Evolutionary conservation across 2,329 filamentous ascomycete species (phyloP).

Genomic region (Rugonectria rugulosa): DNA sequence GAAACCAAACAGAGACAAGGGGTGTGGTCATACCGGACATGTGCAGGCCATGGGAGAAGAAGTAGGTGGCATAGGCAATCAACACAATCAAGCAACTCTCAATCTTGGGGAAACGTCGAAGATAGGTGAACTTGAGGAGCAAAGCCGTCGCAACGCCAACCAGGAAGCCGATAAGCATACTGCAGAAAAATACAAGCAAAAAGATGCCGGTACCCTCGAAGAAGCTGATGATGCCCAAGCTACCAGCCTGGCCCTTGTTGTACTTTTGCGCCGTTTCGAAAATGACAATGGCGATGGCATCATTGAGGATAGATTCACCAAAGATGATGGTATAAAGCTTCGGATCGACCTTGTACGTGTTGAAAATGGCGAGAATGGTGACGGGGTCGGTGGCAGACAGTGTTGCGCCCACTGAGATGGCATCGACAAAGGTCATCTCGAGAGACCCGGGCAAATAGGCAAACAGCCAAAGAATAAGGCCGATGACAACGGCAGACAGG

Average conservation of each 20-base stretch:
- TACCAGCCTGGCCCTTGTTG: constrained; percentile 74
- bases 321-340: constrained; percentile 99
- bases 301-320: constrained; percentile 96
- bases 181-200: constrained; percentile 95
- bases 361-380: constrained; percentile 98
- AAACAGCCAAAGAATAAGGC: constrained; percentile 87
- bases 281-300: constrained; percentile 97
- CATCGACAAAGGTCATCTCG: constrained; percentile 90
- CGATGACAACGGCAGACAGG: constrained; percentile 94
- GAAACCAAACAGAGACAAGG: not conserved
- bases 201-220: constrained; percentile 95
- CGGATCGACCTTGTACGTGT: constrained; percentile 98
- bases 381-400: constrained; percentile 97
- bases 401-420: constrained; percentile 94
- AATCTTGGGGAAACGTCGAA: constrained; percentile 92
- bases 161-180: constrained; percentile 84
- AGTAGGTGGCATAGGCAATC: constrained; percentile 96
- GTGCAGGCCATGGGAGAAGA: constrained; percentile 94
- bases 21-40: constrained; percentile 81
- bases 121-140: constrained; percentile 91
- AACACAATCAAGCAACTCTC: constrained; percentile 94
- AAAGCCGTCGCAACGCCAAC: constrained; percentile 89
- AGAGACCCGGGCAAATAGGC: constrained; percentile 85
- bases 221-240: constrained; percentile 80
- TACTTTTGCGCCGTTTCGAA: constrained; percentile 98